phyloP scores from a whole-genome alignment of 129 eudicot species.

The Arctium lappa region DNA sequence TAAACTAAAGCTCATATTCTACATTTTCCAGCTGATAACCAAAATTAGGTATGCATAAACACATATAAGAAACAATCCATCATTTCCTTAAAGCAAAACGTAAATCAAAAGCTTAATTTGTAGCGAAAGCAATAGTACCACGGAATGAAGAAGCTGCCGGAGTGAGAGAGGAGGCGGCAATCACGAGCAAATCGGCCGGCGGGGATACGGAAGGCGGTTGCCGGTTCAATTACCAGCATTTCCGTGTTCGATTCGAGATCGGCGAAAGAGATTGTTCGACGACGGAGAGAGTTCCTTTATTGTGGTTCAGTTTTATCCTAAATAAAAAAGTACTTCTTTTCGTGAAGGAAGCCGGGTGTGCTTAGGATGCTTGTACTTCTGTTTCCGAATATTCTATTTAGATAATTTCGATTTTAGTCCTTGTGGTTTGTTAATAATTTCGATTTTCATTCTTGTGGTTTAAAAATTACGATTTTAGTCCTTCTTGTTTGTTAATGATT shows the following conservation, averaged over 20 bases:
- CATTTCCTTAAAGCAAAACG: neutral
- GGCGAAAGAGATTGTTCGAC: slow-evolving; percentile 15
- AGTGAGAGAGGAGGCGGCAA: slow-evolving; percentile 44
- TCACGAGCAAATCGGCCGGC: slow-evolving; percentile 38
- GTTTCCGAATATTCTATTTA: slow-evolving; percentile 29
- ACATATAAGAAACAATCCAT: neutral
- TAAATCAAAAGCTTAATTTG: slow-evolving; percentile 3
- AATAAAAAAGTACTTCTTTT: neutral
- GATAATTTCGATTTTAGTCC: too few species aligned
- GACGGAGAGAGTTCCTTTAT: slow-evolving; percentile 16
- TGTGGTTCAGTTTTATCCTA: slow-evolving; percentile 44
- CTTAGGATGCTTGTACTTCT: slow-evolving; percentile 17
- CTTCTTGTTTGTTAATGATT: too few species aligned
- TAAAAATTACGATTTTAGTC: too few species aligned
- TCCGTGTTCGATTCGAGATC: slow-evolving; percentile 26
- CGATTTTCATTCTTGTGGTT: too few species aligned
- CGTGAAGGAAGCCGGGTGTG: slow-evolving; percentile 8
- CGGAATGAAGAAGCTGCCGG: slow-evolving; percentile 43
- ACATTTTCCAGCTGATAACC: slow-evolving; percentile 11
- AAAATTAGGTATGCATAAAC: neutral
- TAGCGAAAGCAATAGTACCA: slow-evolving; percentile 33
- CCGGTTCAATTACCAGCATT: slow-evolving; percentile 70
- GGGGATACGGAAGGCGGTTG: slow-evolving; percentile 53
- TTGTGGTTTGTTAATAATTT: too few species aligned
- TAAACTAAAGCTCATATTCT: neutral